Conservation (phyloP, 2,329 filamentous ascomycete genomes). For the Curvularia sp. region DNA sequence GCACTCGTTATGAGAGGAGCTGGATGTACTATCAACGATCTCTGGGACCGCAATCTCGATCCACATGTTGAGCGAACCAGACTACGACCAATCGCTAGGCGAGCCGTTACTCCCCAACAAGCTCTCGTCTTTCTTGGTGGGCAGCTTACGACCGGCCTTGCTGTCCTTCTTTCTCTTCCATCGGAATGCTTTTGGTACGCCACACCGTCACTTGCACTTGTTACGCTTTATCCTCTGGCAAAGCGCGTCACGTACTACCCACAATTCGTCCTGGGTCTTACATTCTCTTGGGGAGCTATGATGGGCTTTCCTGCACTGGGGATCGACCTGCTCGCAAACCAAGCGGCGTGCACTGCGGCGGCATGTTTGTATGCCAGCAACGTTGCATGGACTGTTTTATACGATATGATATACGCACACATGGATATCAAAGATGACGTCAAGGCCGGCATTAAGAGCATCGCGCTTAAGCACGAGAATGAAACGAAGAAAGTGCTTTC, state of each 20-base stretch:
- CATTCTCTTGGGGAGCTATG: slow-evolving; percentile 88
- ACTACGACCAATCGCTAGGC: slow-evolving; percentile 79
- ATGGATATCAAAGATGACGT: slow-evolving; percentile 89
- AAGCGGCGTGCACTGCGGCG: slow-evolving; percentile 69
- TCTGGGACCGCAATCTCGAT: slow-evolving; percentile 89
- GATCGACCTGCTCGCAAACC: slow-evolving; percentile 72
- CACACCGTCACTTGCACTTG: slow-evolving; percentile 75
- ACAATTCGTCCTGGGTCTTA: slow-evolving; percentile 80
- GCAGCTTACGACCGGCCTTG: slow-evolving; percentile 77
- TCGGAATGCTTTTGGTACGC: slow-evolving; percentile 76
- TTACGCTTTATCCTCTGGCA: slow-evolving; percentile 79
- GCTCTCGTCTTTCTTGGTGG: slow-evolving; percentile 76
- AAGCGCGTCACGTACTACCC: slow-evolving; percentile 90
- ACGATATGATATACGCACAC: slow-evolving; percentile 93
- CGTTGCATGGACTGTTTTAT: slow-evolving; percentile 84
- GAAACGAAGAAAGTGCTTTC: slow-evolving; percentile 79
- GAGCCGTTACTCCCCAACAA: slow-evolving; percentile 75
- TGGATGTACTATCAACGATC: slow-evolving; percentile 88
- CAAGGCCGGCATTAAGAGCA: slow-evolving; percentile 87
- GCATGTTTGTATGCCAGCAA: slow-evolving; percentile 77
- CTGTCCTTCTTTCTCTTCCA: slow-evolving; percentile 78
- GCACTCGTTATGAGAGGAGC: slow-evolving; percentile 86
- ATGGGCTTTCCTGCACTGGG: slow-evolving; percentile 88
- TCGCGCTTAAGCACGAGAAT: slow-evolving; percentile 78
- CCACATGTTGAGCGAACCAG: slow-evolving; percentile 78